Evolutionary conservation across 2,329 filamentous ascomycete genomes (phyloP), one percentile per base, ranked within the genome.

Genomic region (Geosmithia putterillii): DNA sequence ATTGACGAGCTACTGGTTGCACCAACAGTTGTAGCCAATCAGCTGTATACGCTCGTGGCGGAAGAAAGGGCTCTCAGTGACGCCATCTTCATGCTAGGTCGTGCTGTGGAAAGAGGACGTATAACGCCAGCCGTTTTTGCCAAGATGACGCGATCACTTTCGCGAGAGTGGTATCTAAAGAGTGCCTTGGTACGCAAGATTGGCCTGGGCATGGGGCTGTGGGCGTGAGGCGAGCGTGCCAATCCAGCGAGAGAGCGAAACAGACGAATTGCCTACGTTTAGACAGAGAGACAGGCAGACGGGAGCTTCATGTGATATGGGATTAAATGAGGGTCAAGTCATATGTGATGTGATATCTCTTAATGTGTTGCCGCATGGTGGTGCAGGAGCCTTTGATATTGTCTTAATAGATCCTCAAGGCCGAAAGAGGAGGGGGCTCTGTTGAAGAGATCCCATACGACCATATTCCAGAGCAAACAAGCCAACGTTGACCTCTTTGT

Each of bases 1-100:
- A 83, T 96, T 41, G 92, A 98, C 58, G 88, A 94, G 47, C 73
- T 96, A 28, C 70, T 98, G 3, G 86, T 95, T n/a, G 87, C 89
- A 3, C 88, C 90, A 1, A 95, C 87, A 0, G 83, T 95, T 2
- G 92, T 95, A 4, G 86, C 85, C 0, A 89, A 90, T 50, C 92
- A 98, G 67, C 67, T 98, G 19, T 98, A 96, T 62, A 80, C 81
- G 40, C 70, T 94, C 2, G 86, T 89, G 22, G 87, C 88, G 1
- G 92, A 98, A 57, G 90, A 95, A 64, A 74, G 83, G 50, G 88
- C 85, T 3, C 74, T 94, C 40, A 83, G 83, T 25, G 90, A 95
- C 58, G 84, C 87, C 3, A 79, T 96, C 48, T 94, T 92, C 56
- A 81, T 88, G 48, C 67, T 94, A 14, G 83, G 83, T 1, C 69